These are phyloP conservation scores for Oryza meridionalis DNA, from an alignment of 176 grass and related monocot species.

Conservation along the genomic window DNA sequence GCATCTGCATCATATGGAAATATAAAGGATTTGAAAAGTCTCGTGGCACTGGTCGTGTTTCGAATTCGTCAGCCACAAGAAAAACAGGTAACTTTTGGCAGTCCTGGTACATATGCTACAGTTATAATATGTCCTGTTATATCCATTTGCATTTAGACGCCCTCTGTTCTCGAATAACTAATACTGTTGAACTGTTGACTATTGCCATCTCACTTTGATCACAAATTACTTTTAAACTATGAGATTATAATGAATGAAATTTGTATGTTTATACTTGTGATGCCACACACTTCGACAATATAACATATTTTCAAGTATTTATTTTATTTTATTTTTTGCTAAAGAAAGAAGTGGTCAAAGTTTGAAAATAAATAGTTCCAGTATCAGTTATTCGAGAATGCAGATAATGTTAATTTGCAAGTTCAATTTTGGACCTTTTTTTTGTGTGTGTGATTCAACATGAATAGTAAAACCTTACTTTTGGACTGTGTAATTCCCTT, in stretches of 20 bases:
- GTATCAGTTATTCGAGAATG: too few species aligned
- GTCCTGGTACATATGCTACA: not conserved
- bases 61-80: slow-evolving; percentile 45
- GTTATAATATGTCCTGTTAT: slow-evolving; percentile 16
- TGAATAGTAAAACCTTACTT: not conserved
- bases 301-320: too few species aligned
- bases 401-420: not conserved
- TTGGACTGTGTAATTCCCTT: not conserved
- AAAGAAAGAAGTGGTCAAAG: too few species aligned
- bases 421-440: not conserved
- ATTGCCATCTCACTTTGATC: too few species aligned
- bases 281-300: too few species aligned
- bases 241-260: too few species aligned
- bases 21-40: slow-evolving; percentile 53
- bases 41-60: slow-evolving; percentile 40
- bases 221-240: too few species aligned
- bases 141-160: slow-evolving; percentile 4
- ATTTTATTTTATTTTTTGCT: too few species aligned
- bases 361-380: too few species aligned
- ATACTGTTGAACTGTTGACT: too few species aligned
- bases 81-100: slow-evolving; percentile 60
- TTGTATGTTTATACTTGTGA: too few species aligned
- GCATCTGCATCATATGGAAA: slow-evolving; percentile 59
- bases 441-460: not conserved
- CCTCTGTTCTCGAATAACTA: too few species aligned